phyloP scores from a whole-genome alignment of 805 yeast genomes.

The Vanderwaltozyma tropicalis region DNA sequence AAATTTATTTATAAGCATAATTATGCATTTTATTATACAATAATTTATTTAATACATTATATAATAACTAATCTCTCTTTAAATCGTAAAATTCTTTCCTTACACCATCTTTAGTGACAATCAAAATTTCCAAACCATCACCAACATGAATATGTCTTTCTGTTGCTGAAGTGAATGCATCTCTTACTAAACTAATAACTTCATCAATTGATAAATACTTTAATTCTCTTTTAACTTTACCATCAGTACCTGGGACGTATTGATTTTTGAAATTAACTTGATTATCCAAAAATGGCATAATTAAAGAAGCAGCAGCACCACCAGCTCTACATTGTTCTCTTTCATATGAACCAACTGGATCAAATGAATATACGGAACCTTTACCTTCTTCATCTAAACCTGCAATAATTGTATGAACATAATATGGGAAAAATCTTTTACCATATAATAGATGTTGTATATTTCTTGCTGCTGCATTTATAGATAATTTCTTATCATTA shows the following conservation, averaged over 20 bases:
- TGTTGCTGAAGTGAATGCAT: constrained; percentile 92
- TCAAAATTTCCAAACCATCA: constrained; percentile 84
- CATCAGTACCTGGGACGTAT: constrained; percentile 66
- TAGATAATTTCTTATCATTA: constrained; percentile 52
- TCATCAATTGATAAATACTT: constrained; percentile 69
- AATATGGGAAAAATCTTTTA: constrained; percentile 92
- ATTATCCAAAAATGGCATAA: constrained; percentile 95
- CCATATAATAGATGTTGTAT: constrained; percentile 85
- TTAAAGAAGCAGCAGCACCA: constrained; percentile 92
- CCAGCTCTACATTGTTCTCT: constrained; percentile 97
- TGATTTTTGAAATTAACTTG: constrained; percentile 96
- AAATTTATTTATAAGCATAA: not conserved
- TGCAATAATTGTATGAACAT: constrained; percentile 88
- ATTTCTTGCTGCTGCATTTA: constrained; percentile 76
- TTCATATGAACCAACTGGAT: constrained; percentile 96
- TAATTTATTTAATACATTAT: no score
- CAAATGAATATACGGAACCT: constrained; percentile 92
- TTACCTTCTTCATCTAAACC: constrained; percentile 81
- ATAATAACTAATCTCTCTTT: constrained; percentile 59
- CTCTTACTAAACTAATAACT: constrained; percentile 78
- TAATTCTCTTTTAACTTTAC: constrained; percentile 49
- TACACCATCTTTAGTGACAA: constrained; percentile 90
- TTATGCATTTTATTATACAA: not conserved
- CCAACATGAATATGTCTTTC: constrained; percentile 98
- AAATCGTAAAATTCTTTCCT: constrained; percentile 73